Percentiles rank a stretch among this genome's conserved stretches.
Conservation (phyloP, 169 alveolate genomes). For the Perkinsus olseni region DNA sequence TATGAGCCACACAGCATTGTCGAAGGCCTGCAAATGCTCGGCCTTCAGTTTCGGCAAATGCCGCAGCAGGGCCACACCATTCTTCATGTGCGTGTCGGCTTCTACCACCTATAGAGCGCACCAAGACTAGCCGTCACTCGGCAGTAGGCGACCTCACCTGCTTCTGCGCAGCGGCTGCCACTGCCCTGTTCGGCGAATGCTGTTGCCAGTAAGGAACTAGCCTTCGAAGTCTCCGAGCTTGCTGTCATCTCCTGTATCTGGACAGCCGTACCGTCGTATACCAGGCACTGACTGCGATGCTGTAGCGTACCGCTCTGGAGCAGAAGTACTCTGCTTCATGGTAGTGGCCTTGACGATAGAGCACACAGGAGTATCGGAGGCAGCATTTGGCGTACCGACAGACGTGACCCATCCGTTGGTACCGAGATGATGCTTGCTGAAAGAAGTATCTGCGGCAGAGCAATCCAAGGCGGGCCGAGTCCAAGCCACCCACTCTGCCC, state of each 20-base stretch:
- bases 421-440: conserved; percentile 5
- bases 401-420: background rate
- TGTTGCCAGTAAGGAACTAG: background rate
- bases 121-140: background rate
- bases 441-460: background rate
- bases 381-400: conserved; percentile 9
- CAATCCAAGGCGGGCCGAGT: background rate
- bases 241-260: background rate
- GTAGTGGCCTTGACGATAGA: background rate
- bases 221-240: background rate
- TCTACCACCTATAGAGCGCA: background rate
- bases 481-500: background rate
- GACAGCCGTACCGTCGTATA: too few relatives aligned
- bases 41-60: background rate
- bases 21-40: background rate
- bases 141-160: background rate
- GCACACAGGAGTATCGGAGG: conserved; percentile 6
- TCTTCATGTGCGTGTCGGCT: background rate
- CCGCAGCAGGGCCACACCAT: background rate
- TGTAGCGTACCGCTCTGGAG: background rate
- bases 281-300: background rate
- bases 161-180: background rate
- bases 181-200: background rate
- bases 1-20: background rate
- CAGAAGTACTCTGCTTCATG: conserved; percentile 13